A percentile compares a stretch with the other conserved stretches of the same genome.
phyloP scores from a whole-genome alignment of 1,284 basidiomycete genomes.

The Irpex rosettiformis region DNA sequence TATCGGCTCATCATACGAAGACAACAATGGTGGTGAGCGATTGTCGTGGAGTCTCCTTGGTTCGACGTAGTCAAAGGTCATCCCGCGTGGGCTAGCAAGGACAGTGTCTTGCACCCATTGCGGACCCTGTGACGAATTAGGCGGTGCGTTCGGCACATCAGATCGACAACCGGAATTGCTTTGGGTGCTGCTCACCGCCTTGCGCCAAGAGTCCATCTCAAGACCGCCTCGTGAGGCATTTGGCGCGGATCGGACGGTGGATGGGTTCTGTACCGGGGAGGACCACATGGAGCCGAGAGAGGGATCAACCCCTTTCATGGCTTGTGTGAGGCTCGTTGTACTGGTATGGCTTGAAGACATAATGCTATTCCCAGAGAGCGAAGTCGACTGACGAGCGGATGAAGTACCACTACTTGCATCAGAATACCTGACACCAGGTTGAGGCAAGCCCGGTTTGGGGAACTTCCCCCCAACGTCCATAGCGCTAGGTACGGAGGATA shows the following conservation, averaged over 20 bases:
- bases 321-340: neutral
- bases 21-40: conserved; percentile 55
- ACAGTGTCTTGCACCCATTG: neutral
- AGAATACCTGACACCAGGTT: neutral
- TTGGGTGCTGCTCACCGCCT: conserved; percentile 22
- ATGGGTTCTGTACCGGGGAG: neutral
- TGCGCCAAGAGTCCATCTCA: conserved; percentile 27
- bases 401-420: neutral
- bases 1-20: conserved; percentile 69
- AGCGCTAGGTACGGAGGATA: neutral
- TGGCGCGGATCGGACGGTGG: conserved; percentile 6
- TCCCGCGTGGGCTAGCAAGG: conserved; percentile 2
- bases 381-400: neutral
- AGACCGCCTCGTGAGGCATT: neutral
- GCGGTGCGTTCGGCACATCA: neutral
- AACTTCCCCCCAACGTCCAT: neutral
- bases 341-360: neutral
- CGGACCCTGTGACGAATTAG: neutral
- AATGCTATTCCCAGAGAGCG: neutral
- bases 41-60: conserved; percentile 45
- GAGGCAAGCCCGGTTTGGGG: neutral
- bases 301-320: neutral
- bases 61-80: conserved; percentile 25
- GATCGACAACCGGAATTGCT: neutral
- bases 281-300: neutral